Conservation (phyloP, 805 yeast genomes). For the Metschnikowia proteae region DNA sequence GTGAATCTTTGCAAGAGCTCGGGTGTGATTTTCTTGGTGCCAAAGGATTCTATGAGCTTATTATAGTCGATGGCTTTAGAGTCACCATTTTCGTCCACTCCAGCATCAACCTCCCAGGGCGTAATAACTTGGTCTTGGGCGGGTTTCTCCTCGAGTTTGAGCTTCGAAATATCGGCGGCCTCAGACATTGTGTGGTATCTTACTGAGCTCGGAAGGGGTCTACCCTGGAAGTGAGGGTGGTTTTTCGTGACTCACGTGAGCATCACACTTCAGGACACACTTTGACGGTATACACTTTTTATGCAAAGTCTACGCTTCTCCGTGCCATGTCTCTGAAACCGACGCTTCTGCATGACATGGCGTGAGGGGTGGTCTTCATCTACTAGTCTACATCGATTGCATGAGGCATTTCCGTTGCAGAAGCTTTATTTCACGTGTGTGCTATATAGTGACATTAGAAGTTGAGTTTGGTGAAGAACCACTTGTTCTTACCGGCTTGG, state of each 20-base stretch:
- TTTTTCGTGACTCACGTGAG: constrained; percentile 5
- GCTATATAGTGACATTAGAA: constrained; percentile 50
- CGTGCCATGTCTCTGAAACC: too few species aligned
- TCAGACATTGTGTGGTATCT: constrained; percentile 12
- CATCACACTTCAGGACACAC: not conserved
- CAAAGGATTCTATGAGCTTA: constrained; percentile 80
- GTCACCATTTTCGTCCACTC: constrained; percentile 83
- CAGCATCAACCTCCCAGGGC: constrained; percentile 99
- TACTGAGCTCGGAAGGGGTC: not conserved
- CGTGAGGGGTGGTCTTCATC: too few species aligned
- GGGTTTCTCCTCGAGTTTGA: constrained; percentile 13
- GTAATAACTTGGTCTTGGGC: constrained; percentile 48
- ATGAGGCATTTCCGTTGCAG: constrained; percentile 14
- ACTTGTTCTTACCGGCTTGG: constrained; percentile 99
- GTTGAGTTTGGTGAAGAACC: constrained; percentile 98
- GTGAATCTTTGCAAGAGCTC: constrained; percentile 76
- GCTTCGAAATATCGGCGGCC: constrained; percentile 15
- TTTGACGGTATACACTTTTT: not conserved
- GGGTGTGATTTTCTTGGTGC: constrained; percentile 66
- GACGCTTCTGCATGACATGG: too few species aligned
- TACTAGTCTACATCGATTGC: too few species aligned
- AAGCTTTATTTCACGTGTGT: constrained; percentile 20
- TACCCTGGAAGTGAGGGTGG: not conserved
- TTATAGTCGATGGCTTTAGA: constrained; percentile 91
- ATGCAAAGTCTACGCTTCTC: too few species aligned